These are phyloP conservation scores for Spathaspora sp. DNA, from an alignment of 1,139 yeast species.

Conservation along the genomic window DNA sequence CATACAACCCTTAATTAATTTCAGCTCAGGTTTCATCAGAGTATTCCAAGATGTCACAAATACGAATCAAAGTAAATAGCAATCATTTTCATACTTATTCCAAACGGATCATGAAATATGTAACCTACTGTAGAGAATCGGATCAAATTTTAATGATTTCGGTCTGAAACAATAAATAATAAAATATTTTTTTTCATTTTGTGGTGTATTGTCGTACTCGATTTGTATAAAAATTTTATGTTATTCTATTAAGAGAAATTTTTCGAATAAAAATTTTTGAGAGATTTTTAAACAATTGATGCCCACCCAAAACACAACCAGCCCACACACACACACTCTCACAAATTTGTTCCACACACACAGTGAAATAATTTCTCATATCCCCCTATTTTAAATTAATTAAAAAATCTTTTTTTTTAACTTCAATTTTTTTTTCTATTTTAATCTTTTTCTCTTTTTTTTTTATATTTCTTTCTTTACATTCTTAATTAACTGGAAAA, in stretches of 20 bases:
- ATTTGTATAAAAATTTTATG: not conserved
- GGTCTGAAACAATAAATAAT: not conserved
- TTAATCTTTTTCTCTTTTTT: conserved; percentile 1
- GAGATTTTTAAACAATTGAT: too few species aligned
- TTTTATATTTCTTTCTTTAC: conserved; percentile 1
- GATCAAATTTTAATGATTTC: not conserved
- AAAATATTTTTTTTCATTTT: not conserved
- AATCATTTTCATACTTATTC: too few species aligned
- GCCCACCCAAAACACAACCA: not conserved
- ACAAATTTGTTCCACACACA: too few species aligned
- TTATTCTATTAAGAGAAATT: not conserved
- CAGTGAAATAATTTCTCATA: not conserved
- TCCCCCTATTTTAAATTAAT: conserved; percentile 3
- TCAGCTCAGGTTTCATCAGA: too few species aligned
- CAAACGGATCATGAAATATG: not conserved
- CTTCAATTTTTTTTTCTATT: conserved; percentile 4
- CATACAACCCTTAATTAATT: not conserved
- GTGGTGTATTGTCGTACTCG: not conserved
- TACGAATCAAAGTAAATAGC: too few species aligned
- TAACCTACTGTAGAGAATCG: not conserved
- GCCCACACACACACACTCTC: not conserved
- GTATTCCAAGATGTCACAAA: too few species aligned
- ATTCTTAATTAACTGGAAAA: conserved; percentile 2
- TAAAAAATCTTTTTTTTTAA: conserved; percentile 1
- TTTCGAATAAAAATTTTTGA: too few species aligned